These are phyloP conservation scores for Astrothelium macrocarpum DNA, from an alignment of 495 filamentous ascomycete genomes.

Conservation along the genomic window DNA sequence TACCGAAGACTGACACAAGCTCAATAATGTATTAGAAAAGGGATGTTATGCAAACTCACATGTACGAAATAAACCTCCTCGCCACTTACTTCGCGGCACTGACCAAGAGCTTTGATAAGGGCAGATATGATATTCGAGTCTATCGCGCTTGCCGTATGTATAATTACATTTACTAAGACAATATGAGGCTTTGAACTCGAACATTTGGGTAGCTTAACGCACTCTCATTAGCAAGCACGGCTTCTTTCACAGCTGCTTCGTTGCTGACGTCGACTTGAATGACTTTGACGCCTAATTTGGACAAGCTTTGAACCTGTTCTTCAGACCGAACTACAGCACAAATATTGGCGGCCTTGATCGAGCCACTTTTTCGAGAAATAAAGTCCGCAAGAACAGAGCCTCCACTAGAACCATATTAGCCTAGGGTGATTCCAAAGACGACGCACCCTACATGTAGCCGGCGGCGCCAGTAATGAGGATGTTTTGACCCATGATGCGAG, in stretches of 20 bases:
- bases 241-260: conserved; percentile 9
- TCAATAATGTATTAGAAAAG: not conserved
- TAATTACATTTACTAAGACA: conserved; percentile 12
- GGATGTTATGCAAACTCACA: conserved; percentile 17
- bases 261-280: conserved; percentile 12
- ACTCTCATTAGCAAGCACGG: conserved; percentile 9
- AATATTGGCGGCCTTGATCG: not conserved
- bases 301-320: conserved; percentile 15
- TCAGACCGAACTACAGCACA: conserved; percentile 15
- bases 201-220: not conserved
- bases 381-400: conserved; percentile 15
- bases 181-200: not conserved
- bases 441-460: conserved; percentile 12
- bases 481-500: conserved; percentile 5
- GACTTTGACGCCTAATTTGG: conserved; percentile 13
- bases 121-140: not conserved
- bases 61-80: conserved; percentile 28
- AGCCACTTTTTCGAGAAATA: not conserved
- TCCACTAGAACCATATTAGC: conserved; percentile 8
- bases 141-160: conserved; percentile 15
- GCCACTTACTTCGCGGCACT: conserved; percentile 23
- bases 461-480: conserved; percentile 19
- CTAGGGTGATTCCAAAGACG: not conserved
- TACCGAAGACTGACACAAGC: conserved; percentile 22
- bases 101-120: conserved; percentile 23